Base-by-base conservation (phyloP, 2,329 filamentous ascomycete species). In the Raffaelea albimanens region DNA sequence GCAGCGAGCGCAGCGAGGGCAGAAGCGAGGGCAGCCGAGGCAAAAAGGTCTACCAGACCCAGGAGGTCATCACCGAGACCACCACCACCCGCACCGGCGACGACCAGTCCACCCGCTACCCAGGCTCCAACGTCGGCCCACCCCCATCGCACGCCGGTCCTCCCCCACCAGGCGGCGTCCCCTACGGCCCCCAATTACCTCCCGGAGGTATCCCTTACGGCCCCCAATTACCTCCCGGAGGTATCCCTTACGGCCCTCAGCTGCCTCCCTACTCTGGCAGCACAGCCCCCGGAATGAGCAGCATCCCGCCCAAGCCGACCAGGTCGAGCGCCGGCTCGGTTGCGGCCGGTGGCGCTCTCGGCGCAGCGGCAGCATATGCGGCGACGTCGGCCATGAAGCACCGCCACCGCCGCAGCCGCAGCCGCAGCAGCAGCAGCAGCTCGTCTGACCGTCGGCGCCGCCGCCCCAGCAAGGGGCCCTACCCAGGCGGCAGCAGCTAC, bases 221-320 rank as follows among this genome's bases (percentile, higher is more conserved):
- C 9, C 10, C 10, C n/a, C n/a, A n/a, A n/a, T n/a, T n/a, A n/a
- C 31, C 31, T 34, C 31, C 31, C 16, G 31, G 31, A 9, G 31
- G 31, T 10, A 10, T 10, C 31, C 9, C 16, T 34, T 9, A 16
- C 31, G 31, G 31, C 9, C 10, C 10, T n/a, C n/a, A n/a, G n/a
- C n/a, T n/a, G n/a, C 31, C 31, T 34, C 31, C 31, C 16, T n/a
- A n/a, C n/a, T n/a, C n/a, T n/a, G n/a, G 40, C 19, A 42, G 7
- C 18, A 10, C 19, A 18, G 8, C 20, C 40, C 23, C 40, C 49
- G 5, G 19, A 23, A 47, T 55, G 52, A 21, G 40, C 11, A 47
- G 54, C 33, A 22, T 55, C n/a, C 49, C 49, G 10, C 53, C 53
- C 4, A 45, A 50, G 49, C 53, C 53, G 8, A 55, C 52, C 19